Evolutionary conservation across 2,329 filamentous ascomycete genomes (phyloP), one percentile per base, ranked within the genome.

Genomic region (Hortaea sp.): DNA sequence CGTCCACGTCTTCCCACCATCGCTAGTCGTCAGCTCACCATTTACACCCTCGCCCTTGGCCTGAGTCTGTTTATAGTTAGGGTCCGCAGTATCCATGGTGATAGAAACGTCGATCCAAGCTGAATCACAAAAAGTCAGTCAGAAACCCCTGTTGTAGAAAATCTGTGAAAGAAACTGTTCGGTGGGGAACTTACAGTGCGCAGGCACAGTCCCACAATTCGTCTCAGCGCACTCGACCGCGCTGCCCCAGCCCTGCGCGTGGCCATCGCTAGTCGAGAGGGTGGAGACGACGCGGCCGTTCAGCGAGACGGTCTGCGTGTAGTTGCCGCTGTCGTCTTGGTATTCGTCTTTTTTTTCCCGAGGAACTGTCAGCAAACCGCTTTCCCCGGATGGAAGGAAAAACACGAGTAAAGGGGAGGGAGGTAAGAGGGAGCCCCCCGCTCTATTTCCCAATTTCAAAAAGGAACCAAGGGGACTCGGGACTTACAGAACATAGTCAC

Each of bases 1-100:
- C n/a, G 57, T 67, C 68, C 68, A 71, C 5, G 67, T 71, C 53
- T 65, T 66, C 6, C 69, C 69, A 29, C 61, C 62, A 46, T 72
- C 68, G 9, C 42, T 57, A 5, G 67, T 71, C 31, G 58, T 55
- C 62, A 71, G 62, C 6, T 66, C 59, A 6, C 66, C 68, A 7
- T 64, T 68, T n/a, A 68, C 67, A 5, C 68, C 68, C 5, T 58
- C 49, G 20, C 20, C 20, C 0, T 42, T 54, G 10, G 61, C 63
- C 51, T 66, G 65, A 11, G 68, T 71, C 44, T 66, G 55, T 46
- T 59, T 63, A 50, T 70, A 72, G 46, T 66, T 52, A 37, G 63
- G 59, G 53, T 71, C 61, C 2, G 63, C 58, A 5, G 49, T 48
- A 42, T 64, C 50, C 44, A 66, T 54, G 44, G 57, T 58, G 41